These are phyloP conservation scores for Plantago major DNA, from an alignment of 257 asterid genomes.

Conservation along the genomic window DNA sequence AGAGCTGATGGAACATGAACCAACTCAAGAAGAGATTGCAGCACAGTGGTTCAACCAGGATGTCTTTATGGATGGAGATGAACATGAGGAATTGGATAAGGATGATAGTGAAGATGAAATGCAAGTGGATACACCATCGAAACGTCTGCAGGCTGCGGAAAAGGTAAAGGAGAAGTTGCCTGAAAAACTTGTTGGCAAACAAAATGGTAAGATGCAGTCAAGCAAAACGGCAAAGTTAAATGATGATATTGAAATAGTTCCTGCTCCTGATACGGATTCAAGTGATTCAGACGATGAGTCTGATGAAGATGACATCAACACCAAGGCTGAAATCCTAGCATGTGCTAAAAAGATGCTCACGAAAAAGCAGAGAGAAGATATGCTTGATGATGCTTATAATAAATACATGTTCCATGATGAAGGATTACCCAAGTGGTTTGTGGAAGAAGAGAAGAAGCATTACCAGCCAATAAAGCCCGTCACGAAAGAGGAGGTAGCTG, in stretches of 20 bases:
- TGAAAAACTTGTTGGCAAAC: constrained; percentile 19
- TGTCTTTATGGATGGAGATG: constrained; percentile 69
- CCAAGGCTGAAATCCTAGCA: constrained; percentile 83
- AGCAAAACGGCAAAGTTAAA: constrained; percentile 25
- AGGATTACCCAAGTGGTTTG: constrained; percentile 86
- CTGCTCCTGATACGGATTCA: constrained; percentile 83
- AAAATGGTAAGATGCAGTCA: constrained; percentile 14
- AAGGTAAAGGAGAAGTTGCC: constrained; percentile 23
- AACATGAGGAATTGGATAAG: constrained; percentile 35
- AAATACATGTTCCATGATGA: constrained; percentile 75
- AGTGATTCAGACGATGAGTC: constrained; percentile 68
- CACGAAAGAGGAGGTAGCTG: constrained; percentile 77
- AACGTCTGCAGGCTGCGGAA: constrained; percentile 16
- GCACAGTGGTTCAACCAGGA: constrained; percentile 92
- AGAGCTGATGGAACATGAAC: constrained; percentile 56
- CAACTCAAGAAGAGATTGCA: constrained; percentile 72
- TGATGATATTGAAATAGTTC: constrained; percentile 75
- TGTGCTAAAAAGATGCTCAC: constrained; percentile 75
- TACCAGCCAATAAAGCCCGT: constrained; percentile 68
- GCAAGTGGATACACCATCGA: constrained; percentile 28
- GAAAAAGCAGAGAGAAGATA: constrained; percentile 78
- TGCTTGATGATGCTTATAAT: constrained; percentile 87
- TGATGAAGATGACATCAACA: constrained; percentile 45
- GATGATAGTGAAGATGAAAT: constrained; percentile 78
- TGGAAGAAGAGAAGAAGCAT: constrained; percentile 74